phyloP scores from a whole-genome alignment of 1,284 basidiomycete genomes.

The Rhodotorula sp. region DNA sequence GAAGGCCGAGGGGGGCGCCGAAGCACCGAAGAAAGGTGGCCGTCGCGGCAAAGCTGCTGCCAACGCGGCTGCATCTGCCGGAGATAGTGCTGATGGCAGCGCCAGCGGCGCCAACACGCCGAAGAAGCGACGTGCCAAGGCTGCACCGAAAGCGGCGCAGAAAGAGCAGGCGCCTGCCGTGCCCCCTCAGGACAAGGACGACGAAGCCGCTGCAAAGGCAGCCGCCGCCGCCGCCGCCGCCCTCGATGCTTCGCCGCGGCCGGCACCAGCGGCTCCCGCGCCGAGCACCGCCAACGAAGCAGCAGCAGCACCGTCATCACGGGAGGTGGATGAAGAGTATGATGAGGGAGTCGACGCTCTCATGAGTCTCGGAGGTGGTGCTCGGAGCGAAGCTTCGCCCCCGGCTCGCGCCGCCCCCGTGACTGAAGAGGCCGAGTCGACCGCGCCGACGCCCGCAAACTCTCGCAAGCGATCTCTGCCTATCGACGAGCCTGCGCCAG shows the following conservation, averaged over 20 bases:
- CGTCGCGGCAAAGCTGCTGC: conserved; percentile 9
- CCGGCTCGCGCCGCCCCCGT: not conserved
- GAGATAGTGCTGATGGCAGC: not conserved
- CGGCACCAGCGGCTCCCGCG: conserved; percentile 4
- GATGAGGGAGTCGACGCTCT: conserved; percentile 57
- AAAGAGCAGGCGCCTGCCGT: conserved; percentile 15
- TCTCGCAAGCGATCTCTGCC: conserved; percentile 26
- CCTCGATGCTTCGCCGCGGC: not conserved
- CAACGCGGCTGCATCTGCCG: not conserved
- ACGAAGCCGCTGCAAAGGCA: conserved; percentile 29
- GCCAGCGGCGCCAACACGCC: conserved; percentile 10
- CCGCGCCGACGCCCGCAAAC: not conserved
- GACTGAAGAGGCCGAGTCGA: not conserved
- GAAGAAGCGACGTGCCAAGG: conserved; percentile 19
- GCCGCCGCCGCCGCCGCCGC: conserved; percentile 18
- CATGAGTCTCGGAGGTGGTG: conserved; percentile 55
- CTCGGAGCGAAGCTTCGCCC: not conserved
- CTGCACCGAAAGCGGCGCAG: conserved; percentile 2
- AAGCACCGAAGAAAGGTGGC: conserved; percentile 18
- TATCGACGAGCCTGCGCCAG: not conserved
- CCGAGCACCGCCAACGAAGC: conserved; percentile 1
- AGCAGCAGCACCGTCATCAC: conserved; percentile 51
- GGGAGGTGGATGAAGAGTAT: conserved; percentile 69
- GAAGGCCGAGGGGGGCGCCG: conserved; percentile 19
- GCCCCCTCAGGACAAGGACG: conserved; percentile 22